Base-by-base conservation (phyloP, 2,329 filamentous ascomycete genomes). In the Colletotrichum cordylinicola region DNA sequence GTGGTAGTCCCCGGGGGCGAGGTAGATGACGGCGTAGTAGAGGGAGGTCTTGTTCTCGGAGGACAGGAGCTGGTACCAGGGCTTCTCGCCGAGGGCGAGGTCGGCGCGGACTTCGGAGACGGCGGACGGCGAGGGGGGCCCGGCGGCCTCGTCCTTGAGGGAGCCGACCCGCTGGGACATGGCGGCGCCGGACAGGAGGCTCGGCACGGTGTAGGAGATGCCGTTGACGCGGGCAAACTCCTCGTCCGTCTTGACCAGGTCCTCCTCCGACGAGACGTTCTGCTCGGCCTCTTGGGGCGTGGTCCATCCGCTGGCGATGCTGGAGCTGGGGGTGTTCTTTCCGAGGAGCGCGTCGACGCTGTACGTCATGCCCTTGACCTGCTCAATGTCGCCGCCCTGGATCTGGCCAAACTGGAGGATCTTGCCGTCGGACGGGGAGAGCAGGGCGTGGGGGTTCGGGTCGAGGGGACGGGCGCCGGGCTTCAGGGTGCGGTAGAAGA, bases 331-430 rank as follows among this genome's bases (percentile, higher is more conserved):
- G 8, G 89, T 91, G 77, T 88, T 88, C 78, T 91, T 92, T 67
- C 97, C 97, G 3, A 99, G 90, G 2, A 99, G 90, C 9, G 97
- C 96, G 83, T 99, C 97, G 70, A 99, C 91, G 79, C 94, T 98
- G 86, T 99, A 99, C 1, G 97, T 99, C 90, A 99, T 97, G 76
- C 97, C 97, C 86, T 99, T 99, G 78, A 99, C 96, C 86, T 99
- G 97, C 84, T 99, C 97, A 58, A 99, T 98, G 82, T 98, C 95
- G 64, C 96, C 96, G 80, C 96, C 93, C 81, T 98, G 94, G 73
- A 99, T 98, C 80, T 93, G 93, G 13, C 97, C 97, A 80, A 96
- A 98, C 81, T 98, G 96, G 31, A 99, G 91, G 61, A 99, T 91
- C 78, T 94, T 94, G 62, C 97, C 97, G 83, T 99, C 97, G 7